Evolutionary conservation across 1,284 basidiomycete species (phyloP).

Genomic region (Marasmius sp.): DNA sequence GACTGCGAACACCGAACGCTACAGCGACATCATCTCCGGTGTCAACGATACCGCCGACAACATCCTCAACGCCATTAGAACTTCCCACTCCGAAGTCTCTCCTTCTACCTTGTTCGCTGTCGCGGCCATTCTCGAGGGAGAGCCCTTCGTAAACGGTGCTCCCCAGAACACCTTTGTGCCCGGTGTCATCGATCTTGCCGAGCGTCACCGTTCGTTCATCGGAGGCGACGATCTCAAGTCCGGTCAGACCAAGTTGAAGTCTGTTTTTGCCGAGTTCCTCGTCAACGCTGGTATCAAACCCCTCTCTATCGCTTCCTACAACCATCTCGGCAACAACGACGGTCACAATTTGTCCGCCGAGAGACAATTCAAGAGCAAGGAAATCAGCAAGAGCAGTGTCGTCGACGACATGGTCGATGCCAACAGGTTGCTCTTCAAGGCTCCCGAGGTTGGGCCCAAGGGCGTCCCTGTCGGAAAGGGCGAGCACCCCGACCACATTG

Average conservation of each 20-base stretch:
- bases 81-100: conserved; percentile 89
- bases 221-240: conserved; percentile 98
- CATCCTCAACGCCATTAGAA: conserved; percentile 81
- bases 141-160: conserved; percentile 96
- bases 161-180: conserved; percentile 99
- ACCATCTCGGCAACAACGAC: conserved; percentile 99
- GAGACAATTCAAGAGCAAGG: conserved; percentile 96
- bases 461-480: conserved; percentile 74
- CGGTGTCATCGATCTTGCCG: conserved; percentile 91
- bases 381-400: conserved; percentile 95
- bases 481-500: conserved; percentile 96
- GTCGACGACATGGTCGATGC: conserved; percentile 97
- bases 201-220: conserved; percentile 89
- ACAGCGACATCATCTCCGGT: conserved; percentile 91
- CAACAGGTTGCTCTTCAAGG: conserved; percentile 90
- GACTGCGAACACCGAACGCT: conserved; percentile 99
- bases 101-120: conserved; percentile 96
- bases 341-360: conserved; percentile 93
- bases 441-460: conserved; percentile 57
- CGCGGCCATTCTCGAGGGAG: conserved; percentile 92
- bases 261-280: conserved; percentile 95
- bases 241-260: conserved; percentile 93
- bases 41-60: conserved; percentile 95
- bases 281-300: conserved; percentile 99
- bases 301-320: conserved; percentile 95